Conservation (phyloP, 2,329 filamentous ascomycete species). For the Lojkania enalia region DNA sequence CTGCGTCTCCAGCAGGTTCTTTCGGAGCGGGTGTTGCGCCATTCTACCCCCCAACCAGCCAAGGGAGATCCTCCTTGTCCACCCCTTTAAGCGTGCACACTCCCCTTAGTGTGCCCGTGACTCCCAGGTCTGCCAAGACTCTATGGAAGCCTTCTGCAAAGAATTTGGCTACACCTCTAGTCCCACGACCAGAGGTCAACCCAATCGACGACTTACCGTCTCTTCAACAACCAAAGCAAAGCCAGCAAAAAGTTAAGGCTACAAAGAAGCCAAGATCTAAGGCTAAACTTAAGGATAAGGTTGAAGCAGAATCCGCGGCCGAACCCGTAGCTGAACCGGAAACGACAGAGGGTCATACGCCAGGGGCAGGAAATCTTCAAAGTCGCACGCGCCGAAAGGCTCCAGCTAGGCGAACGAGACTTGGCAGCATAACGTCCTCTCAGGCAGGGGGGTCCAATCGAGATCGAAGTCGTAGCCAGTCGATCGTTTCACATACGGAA, state of each 20-base stretch:
- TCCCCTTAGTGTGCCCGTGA: slow-evolving; percentile 28
- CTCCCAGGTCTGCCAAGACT: slow-evolving; percentile 36
- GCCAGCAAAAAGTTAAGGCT: slow-evolving; percentile 26
- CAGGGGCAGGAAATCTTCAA: slow-evolving; percentile 33
- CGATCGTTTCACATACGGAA: slow-evolving; percentile 52
- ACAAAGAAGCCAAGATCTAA: slow-evolving; percentile 30
- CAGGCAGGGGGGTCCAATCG: slow-evolving; percentile 49
- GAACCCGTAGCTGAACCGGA: slow-evolving; percentile 11
- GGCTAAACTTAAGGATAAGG: slow-evolving; percentile 29
- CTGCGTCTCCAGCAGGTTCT: slow-evolving; percentile 17
- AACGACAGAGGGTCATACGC: slow-evolving; percentile 23
- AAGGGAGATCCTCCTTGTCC: slow-evolving; percentile 29
- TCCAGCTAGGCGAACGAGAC: slow-evolving; percentile 32
- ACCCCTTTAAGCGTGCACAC: slow-evolving; percentile 31
- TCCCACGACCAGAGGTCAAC: slow-evolving; percentile 28
- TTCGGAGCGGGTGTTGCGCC: slow-evolving; percentile 22
- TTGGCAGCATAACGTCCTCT: slow-evolving; percentile 52
- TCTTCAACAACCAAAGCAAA: slow-evolving; percentile 19
- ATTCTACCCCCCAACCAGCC: slow-evolving; percentile 28
- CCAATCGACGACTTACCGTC: slow-evolving; percentile 35
- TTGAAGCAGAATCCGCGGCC: slow-evolving; percentile 18
- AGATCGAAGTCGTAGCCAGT: slow-evolving; percentile 53
- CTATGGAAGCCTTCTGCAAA: slow-evolving; percentile 30
- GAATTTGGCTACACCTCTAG: slow-evolving; percentile 19
- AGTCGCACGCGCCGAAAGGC: slow-evolving; percentile 37